Percentiles rank a stretch among this genome's conserved stretches.
phyloP scores from a whole-genome alignment of 176 grass and related monocot genomes.

The Guadua angustifolia region DNA sequence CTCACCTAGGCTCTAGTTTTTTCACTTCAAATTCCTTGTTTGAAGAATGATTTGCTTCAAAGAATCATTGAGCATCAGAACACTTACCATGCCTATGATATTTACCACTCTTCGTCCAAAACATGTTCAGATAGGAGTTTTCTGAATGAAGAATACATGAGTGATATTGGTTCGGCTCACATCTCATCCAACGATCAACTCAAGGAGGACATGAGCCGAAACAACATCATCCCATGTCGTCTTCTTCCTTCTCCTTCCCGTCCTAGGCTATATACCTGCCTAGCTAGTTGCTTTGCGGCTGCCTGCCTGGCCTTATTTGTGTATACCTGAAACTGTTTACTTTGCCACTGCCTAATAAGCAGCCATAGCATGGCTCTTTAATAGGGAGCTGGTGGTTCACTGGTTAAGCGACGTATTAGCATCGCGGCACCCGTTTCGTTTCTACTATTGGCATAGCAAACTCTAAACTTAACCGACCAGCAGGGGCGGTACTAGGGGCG shows the following conservation, averaged over 20 bases:
- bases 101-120: neutral
- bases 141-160: slow-evolving; percentile 69
- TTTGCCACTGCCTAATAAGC: slow-evolving; percentile 11
- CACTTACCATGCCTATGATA: neutral
- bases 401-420: slow-evolving; percentile 43
- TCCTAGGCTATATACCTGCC: neutral
- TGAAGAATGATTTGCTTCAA: neutral
- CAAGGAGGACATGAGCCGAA: slow-evolving; percentile 56
- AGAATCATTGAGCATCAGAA: slow-evolving; percentile 23
- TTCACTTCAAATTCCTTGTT: neutral
- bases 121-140: neutral
- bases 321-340: slow-evolving; percentile 28
- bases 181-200: slow-evolving; percentile 29
- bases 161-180: slow-evolving; percentile 81
- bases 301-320: neutral
- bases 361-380: slow-evolving; percentile 34
- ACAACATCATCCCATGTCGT: slow-evolving; percentile 69
- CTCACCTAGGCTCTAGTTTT: neutral
- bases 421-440: neutral
- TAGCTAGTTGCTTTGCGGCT: neutral
- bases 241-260: slow-evolving; percentile 46
- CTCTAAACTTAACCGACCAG: neutral
- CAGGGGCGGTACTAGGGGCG: too few relatives aligned
- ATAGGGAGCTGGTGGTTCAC: slow-evolving; percentile 28
- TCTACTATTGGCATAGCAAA: slow-evolving; percentile 21